These are phyloP conservation scores for Populus ilicifolia DNA, from an alignment of 345 rosid species.

Conservation along the genomic window DNA sequence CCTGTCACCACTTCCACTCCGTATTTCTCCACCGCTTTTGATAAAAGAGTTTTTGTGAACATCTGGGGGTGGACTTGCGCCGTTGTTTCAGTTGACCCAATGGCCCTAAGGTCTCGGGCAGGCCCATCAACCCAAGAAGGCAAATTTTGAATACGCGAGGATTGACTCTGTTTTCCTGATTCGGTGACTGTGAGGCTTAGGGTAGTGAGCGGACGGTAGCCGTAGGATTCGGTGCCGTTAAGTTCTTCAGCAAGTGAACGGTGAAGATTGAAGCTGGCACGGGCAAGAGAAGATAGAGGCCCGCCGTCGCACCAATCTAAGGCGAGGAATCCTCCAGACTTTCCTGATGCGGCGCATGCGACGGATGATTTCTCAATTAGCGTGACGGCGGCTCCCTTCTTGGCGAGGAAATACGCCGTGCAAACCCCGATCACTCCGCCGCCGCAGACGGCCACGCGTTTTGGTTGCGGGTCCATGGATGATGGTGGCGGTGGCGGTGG, in stretches of 20 bases:
- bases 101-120: conserved; percentile 35
- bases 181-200: conserved; percentile 63
- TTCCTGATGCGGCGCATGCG: conserved; percentile 89
- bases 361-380: conserved; percentile 71
- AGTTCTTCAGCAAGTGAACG: conserved; percentile 68
- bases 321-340: conserved; percentile 90
- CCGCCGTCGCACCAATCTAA: conserved; percentile 86
- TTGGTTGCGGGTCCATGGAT: conserved; percentile 28
- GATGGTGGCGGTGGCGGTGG: conserved; percentile 6
- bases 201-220: conserved; percentile 64
- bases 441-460: conserved; percentile 63
- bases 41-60: conserved; percentile 52
- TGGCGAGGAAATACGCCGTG: conserved; percentile 77
- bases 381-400: conserved; percentile 62
- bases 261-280: conserved; percentile 83
- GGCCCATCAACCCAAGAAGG: conserved; percentile 83
- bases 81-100: conserved; percentile 65
- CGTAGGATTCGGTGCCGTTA: conserved; percentile 63
- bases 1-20: conserved; percentile 74
- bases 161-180: conserved; percentile 21
- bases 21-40: conserved; percentile 51
- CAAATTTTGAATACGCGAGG: conserved; percentile 12
- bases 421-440: conserved; percentile 89
- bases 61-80: conserved; percentile 85
- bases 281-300: conserved; percentile 54